These are phyloP conservation scores for Rhizopogon roseolus DNA, from an alignment of 768 basidiomycete species.

Conservation along the genomic window DNA sequence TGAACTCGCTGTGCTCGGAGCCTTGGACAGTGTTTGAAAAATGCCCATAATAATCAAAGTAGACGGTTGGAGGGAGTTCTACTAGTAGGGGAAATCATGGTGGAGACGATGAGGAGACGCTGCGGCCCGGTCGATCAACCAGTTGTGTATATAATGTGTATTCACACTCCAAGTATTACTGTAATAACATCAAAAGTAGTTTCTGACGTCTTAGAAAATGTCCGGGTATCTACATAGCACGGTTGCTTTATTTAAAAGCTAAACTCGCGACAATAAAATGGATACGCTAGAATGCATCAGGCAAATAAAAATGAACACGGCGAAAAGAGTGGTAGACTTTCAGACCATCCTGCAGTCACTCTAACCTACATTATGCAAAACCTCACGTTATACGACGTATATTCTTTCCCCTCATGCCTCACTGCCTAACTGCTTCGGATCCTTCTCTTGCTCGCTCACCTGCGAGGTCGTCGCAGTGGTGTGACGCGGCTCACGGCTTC, in stretches of 20 bases:
- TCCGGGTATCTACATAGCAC: background rate
- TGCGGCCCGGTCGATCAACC: too few species aligned
- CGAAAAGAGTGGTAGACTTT: background rate
- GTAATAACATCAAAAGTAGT: background rate
- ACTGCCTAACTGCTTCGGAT: background rate
- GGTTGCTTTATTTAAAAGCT: background rate
- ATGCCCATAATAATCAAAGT: too few species aligned
- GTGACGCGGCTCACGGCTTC: constrained; percentile 33
- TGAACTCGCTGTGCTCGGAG: too few species aligned
- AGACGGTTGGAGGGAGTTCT: too few species aligned
- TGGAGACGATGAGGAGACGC: too few species aligned
- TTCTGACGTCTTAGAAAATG: background rate
- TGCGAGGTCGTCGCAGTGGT: constrained; percentile 15
- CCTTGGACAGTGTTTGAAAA: too few species aligned
- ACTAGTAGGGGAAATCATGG: too few species aligned
- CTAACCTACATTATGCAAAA: too few species aligned
- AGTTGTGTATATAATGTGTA: too few species aligned
- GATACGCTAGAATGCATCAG: background rate
- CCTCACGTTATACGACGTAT: background rate
- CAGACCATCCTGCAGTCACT: background rate
- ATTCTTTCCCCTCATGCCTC: background rate
- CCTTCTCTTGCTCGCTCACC: constrained; percentile 25
- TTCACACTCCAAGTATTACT: too few species aligned
- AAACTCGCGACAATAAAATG: background rate
- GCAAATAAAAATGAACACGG: background rate